phyloP scores from a whole-genome alignment of 768 basidiomycete genomes.

The Leccinum variicolor region DNA sequence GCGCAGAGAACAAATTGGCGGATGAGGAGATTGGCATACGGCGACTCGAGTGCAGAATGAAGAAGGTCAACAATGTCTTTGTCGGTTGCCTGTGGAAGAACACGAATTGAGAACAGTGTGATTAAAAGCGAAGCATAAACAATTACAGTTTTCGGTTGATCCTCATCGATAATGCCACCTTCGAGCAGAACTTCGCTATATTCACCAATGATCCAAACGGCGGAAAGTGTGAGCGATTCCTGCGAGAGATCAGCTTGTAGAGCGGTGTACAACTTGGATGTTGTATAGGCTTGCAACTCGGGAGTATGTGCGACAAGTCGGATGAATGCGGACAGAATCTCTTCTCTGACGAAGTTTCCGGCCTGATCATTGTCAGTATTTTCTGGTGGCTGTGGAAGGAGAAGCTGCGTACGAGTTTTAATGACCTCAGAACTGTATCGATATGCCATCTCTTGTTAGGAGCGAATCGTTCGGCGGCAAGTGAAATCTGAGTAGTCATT shows the following conservation, averaged over 20 bases:
- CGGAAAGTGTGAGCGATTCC: slow-evolving; percentile 89
- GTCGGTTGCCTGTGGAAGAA: slow-evolving; percentile 58
- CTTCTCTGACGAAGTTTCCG: slow-evolving; percentile 96
- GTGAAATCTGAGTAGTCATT: slow-evolving; percentile 95
- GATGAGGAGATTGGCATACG: slow-evolving; percentile 87
- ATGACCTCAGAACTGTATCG: slow-evolving; percentile 88
- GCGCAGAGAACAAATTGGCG: slow-evolving; percentile 91
- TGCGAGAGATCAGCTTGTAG: slow-evolving; percentile 92
- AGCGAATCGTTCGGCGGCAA: slow-evolving; percentile 94
- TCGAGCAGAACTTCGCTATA: slow-evolving; percentile 90
- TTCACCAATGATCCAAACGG: slow-evolving; percentile 96
- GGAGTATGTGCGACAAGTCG: slow-evolving; percentile 96
- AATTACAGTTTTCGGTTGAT: slow-evolving; percentile 65
- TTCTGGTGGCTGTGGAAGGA: background rate
- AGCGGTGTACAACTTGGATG: slow-evolving; percentile 85
- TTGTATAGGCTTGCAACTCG: slow-evolving; percentile 93
- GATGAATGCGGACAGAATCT: slow-evolving; percentile 92
- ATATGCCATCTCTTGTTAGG: slow-evolving; percentile 99
- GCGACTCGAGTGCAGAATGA: slow-evolving; percentile 84
- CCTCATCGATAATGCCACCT: slow-evolving; percentile 77
- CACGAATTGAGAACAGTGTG: background rate
- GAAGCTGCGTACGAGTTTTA: slow-evolving; percentile 73
- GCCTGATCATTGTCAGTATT: slow-evolving; percentile 50
- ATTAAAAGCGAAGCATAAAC: background rate
- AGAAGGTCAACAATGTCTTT: slow-evolving; percentile 84